These are phyloP conservation scores for Phanerodontia chrysosporium DNA, from an alignment of 768 basidiomycete genomes.

Conservation along the genomic window DNA sequence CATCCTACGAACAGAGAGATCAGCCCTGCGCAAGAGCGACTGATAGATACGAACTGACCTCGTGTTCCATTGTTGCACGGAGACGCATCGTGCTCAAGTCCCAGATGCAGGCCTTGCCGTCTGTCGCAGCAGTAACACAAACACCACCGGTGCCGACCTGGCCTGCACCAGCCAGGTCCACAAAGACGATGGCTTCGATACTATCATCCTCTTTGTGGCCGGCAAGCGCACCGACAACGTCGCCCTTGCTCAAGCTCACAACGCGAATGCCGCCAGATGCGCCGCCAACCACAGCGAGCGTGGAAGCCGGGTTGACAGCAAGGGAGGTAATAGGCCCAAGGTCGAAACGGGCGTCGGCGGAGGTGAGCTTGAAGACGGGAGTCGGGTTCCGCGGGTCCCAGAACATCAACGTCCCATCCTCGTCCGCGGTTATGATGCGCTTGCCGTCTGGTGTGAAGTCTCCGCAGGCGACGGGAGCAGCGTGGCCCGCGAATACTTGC, in stretches of 20 bases:
- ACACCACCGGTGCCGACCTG: slow-evolving; percentile 51
- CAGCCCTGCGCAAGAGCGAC: background rate
- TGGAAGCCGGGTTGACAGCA: slow-evolving; percentile 80
- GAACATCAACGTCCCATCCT: slow-evolving; percentile 74
- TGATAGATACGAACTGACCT: slow-evolving; percentile 42
- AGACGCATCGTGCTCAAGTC: slow-evolving; percentile 85
- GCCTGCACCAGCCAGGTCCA: slow-evolving; percentile 64
- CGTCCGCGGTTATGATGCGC: slow-evolving; percentile 83
- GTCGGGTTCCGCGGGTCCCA: slow-evolving; percentile 86
- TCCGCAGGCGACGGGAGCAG: slow-evolving; percentile 78
- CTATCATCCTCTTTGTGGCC: slow-evolving; percentile 87
- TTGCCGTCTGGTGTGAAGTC: slow-evolving; percentile 93
- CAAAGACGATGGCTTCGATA: slow-evolving; percentile 81
- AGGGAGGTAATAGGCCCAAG: slow-evolving; percentile 84
- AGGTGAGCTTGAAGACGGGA: slow-evolving; percentile 77
- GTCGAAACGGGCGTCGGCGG: slow-evolving; percentile 68
- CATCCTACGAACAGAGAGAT: slow-evolving; percentile 60
- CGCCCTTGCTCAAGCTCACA: slow-evolving; percentile 82
- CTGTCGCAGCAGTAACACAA: slow-evolving; percentile 84
- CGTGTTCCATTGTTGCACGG: slow-evolving; percentile 76
- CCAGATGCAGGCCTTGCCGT: slow-evolving; percentile 94
- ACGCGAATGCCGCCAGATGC: slow-evolving; percentile 82
- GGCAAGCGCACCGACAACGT: slow-evolving; percentile 70
- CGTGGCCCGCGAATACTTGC: slow-evolving; percentile 94
- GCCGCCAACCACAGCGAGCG: slow-evolving; percentile 89